These are phyloP conservation scores for Pseudogymnoascus sp. DNA, from an alignment of 2,329 filamentous ascomycete genomes.

Conservation along the genomic window DNA sequence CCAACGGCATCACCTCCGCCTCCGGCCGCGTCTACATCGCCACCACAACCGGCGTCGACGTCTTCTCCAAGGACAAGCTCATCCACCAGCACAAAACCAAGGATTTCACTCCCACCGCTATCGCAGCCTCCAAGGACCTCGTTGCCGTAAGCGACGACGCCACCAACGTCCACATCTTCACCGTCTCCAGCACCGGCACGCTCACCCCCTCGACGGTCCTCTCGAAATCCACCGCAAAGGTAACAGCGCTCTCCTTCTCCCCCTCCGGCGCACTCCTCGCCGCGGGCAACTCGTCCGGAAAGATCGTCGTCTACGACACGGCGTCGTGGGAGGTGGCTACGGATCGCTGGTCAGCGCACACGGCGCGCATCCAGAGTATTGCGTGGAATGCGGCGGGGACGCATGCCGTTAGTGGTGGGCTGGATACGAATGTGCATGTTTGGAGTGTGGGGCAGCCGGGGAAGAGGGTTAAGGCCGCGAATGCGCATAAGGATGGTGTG, in stretches of 20 bases:
- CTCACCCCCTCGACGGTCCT: conserved; percentile 41
- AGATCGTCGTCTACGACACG: conserved; percentile 74
- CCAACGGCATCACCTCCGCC: conserved; percentile 60
- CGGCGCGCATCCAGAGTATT: conserved; percentile 57
- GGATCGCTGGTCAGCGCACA: conserved; percentile 69
- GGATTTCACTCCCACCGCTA: conserved; percentile 57
- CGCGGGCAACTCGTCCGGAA: conserved; percentile 74
- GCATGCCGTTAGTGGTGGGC: conserved; percentile 71
- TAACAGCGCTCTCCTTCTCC: conserved; percentile 80
- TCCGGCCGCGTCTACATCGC: conserved; percentile 41
- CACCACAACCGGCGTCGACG: conserved; percentile 47
- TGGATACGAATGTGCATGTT: conserved; percentile 88
- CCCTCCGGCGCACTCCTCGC: conserved; percentile 68
- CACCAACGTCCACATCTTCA: conserved; percentile 69
- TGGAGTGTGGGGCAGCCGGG: conserved; percentile 84
- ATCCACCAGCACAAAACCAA: conserved; percentile 50
- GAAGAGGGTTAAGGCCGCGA: conserved; percentile 71
- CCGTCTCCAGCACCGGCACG: conserved; percentile 42
- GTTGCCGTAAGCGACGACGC: conserved; percentile 72
- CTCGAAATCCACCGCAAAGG: conserved; percentile 58
- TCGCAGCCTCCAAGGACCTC: conserved; percentile 58
- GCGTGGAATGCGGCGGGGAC: conserved; percentile 73
- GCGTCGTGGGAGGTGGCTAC: conserved; percentile 63
- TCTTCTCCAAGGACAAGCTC: conserved; percentile 52
- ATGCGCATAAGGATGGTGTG: conserved; percentile 94